These are phyloP conservation scores for Salvia sclarea DNA, from an alignment of 305 asterid species.

Conservation along the genomic window DNA sequence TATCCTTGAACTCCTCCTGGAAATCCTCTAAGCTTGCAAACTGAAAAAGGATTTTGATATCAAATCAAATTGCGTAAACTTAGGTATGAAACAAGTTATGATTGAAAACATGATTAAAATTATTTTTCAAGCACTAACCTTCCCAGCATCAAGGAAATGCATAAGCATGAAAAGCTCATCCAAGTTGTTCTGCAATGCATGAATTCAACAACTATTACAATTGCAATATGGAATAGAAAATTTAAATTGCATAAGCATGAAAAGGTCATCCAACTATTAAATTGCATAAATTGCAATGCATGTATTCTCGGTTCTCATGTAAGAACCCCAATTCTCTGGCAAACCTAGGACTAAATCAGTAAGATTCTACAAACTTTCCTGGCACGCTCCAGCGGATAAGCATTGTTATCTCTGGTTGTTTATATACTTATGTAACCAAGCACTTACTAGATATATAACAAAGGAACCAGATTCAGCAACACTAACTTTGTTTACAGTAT, in stretches of 20 bases:
- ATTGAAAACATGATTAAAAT: constrained; percentile 14
- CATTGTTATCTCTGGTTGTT: background rate
- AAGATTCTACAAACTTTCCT: background rate
- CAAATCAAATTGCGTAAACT: constrained; percentile 15
- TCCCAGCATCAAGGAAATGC: constrained; percentile 99
- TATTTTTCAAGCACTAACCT: constrained; percentile 58
- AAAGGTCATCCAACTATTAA: too few species aligned
- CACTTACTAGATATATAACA: constrained; percentile 5
- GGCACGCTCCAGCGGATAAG: constrained; percentile 18
- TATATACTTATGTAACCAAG: constrained; percentile 17
- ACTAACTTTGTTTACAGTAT: constrained; percentile 5
- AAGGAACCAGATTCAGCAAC: background rate
- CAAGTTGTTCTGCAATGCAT: constrained; percentile 86
- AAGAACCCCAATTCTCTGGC: background rate
- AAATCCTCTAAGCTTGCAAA: constrained; percentile 93
- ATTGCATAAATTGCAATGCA: too few species aligned
- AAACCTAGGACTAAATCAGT: too few species aligned
- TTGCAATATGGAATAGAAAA: constrained; percentile 23
- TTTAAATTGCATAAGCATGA: constrained; percentile 18
- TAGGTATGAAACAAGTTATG: constrained; percentile 22
- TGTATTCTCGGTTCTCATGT: too few species aligned
- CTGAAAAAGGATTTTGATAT: constrained; percentile 48
- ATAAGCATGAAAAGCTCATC: constrained; percentile 99
- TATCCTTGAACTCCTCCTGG: constrained; percentile 97
- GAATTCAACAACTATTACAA: constrained; percentile 31